These are phyloP conservation scores for Rosa hybrid DNA, from an alignment of 331 rosid genomes.

Conservation along the genomic window DNA sequence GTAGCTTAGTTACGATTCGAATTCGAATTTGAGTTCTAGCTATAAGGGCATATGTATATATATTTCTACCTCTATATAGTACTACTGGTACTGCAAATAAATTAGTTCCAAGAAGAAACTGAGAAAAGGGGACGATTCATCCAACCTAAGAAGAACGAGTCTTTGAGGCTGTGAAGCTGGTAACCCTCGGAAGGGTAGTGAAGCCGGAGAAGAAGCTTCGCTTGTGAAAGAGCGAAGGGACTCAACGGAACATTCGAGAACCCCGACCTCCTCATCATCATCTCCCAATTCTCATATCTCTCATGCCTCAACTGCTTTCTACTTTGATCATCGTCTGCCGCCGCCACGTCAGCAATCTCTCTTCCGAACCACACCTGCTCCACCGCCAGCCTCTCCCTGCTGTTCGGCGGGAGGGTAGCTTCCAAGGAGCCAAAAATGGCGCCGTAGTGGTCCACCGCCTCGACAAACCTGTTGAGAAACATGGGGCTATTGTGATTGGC, in stretches of 20 bases:
- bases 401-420: slow-evolving; percentile 54
- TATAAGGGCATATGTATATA: neutral
- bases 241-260: slow-evolving; percentile 51
- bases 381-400: slow-evolving; percentile 47
- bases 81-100: neutral
- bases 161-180: slow-evolving; percentile 41
- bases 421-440: slow-evolving; percentile 50
- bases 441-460: slow-evolving; percentile 48
- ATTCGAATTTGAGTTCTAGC: slow-evolving; percentile 1
- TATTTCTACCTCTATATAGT: slow-evolving; percentile 7
- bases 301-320: slow-evolving; percentile 28
- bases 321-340: slow-evolving; percentile 15
- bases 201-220: slow-evolving; percentile 54
- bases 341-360: slow-evolving; percentile 45
- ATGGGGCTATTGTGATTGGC: slow-evolving; percentile 45
- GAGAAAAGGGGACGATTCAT: slow-evolving; percentile 55
- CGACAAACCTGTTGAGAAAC: slow-evolving; percentile 39
- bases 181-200: slow-evolving; percentile 63
- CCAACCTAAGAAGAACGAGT: slow-evolving; percentile 52
- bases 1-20: slow-evolving; percentile 11
- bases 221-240: slow-evolving; percentile 58
- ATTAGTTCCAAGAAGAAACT: slow-evolving; percentile 54
- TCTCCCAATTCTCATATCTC: slow-evolving; percentile 48
- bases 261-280: slow-evolving; percentile 40
- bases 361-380: slow-evolving; percentile 52